A percentile compares a stretch with the other conserved stretches of the same genome.
Conservation (phyloP, 176 grass and related monocot species). For the Zea mays region DNA sequence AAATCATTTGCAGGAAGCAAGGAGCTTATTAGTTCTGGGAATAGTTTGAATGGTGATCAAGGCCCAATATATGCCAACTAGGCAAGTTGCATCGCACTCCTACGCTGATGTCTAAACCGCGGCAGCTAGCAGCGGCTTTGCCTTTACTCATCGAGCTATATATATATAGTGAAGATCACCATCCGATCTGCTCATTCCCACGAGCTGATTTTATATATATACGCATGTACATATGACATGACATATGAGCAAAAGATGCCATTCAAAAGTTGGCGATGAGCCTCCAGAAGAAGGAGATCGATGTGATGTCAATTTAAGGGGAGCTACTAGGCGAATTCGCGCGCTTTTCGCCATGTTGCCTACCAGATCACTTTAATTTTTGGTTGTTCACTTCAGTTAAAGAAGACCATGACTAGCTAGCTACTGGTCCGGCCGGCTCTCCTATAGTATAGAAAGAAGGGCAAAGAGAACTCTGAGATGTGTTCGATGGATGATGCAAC, state of each 20-base stretch:
- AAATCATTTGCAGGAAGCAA: conserved; percentile 30
- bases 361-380: too few species aligned
- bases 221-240: background rate
- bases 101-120: conserved; percentile 37
- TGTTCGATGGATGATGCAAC: conserved; percentile 14
- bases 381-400: too few species aligned
- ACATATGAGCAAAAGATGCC: conserved; percentile 34
- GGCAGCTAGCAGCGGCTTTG: conserved; percentile 38
- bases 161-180: conserved; percentile 12
- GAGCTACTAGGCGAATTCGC: background rate
- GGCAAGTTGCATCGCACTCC: conserved; percentile 42
- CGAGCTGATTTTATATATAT: conserved; percentile 21
- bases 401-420: too few species aligned
- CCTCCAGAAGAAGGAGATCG: conserved; percentile 19
- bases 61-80: conserved; percentile 46
- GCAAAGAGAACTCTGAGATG: conserved; percentile 11
- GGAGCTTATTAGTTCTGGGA: conserved; percentile 35
- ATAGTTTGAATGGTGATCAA: conserved; percentile 36
- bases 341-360: background rate
- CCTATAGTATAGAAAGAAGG: conserved; percentile 9
- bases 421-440: conserved; percentile 11
- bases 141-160: conserved; percentile 11
- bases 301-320: conserved; percentile 30
- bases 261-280: conserved; percentile 9
- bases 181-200: conserved; percentile 31